Base-by-base conservation (phyloP, 129 eudicot species). In the Cynara cardunculus region DNA sequence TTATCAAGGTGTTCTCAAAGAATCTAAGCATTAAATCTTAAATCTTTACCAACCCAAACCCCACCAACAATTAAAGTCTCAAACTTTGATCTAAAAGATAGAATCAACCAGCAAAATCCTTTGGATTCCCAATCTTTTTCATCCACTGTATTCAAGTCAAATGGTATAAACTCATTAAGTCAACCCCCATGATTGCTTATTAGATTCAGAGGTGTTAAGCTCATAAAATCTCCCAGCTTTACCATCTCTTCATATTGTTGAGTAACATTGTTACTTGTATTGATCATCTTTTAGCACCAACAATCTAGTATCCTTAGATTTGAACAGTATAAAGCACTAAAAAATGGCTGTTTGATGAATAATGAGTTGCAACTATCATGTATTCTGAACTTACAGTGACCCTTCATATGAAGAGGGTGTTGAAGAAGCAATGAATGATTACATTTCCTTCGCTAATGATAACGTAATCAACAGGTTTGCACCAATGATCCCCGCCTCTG, bases 371-470 rank as follows among this genome's bases (percentile, higher is more conserved):
- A 70, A 76, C 27, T 35, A n/a, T 31, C 71, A 53, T 72, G 85
- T 72, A 83, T 68, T 21, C 26, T 26, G 71, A 35, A 79, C 68
- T 62, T 73, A 64, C 78, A 78, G 13, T 69, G 35, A 35, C 85
- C 86, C 86, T 71, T n/a, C n/a, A 5, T 4, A 18, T 18, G 41
- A 65, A 9, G 28, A 56, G 76, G 86, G 56, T 34, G 25, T 31
- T 18, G 14, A 22, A 56, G 32, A 28, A 25, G 27, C 25, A 62
- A 18, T 19, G 21, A 34, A 41, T 19, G 69, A 73, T 53, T 69
- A 61, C 14, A 65, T 5, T 66, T 73, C 80, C 39, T 34, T 35
- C 64, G 19, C 22, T 72, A 78, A 72, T 76, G 11, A 71, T 61
- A 34, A 32, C 30, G 56, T 53, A 56, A 78, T 44, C 80, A 30